These are phyloP conservation scores for Heliocybe sulcata DNA, from an alignment of 1,284 basidiomycete species.

Conservation along the genomic window DNA sequence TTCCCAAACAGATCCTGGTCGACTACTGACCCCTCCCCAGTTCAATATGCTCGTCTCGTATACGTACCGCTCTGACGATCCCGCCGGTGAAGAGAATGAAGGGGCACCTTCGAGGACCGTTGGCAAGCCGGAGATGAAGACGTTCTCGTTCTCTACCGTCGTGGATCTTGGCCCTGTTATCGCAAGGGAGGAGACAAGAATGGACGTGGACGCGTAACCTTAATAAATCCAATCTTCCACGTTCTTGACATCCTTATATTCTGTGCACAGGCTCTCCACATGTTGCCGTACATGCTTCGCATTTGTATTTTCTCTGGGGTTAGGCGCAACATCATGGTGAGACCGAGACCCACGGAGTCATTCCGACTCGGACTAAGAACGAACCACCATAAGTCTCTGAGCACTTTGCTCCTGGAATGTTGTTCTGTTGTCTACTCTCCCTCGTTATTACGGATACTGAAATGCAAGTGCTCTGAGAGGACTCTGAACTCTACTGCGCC, in stretches of 20 bases:
- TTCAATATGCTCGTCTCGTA: slow-evolving; percentile 91
- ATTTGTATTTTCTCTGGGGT: neutral
- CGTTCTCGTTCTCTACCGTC: slow-evolving; percentile 80
- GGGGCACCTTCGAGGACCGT: slow-evolving; percentile 37
- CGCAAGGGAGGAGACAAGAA: slow-evolving; percentile 42
- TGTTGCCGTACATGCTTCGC: neutral
- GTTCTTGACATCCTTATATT: neutral
- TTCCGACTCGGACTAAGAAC: no score
- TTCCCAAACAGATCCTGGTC: slow-evolving; percentile 12
- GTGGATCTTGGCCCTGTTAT: slow-evolving; percentile 71
- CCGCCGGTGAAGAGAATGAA: slow-evolving; percentile 49
- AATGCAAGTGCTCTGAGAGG: no score
- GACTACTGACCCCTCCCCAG: slow-evolving; percentile 30
- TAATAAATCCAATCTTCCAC: neutral
- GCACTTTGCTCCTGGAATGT: no score
- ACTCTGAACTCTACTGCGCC: neutral
- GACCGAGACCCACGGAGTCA: no score
- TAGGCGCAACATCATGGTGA: neutral
- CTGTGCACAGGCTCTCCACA: neutral
- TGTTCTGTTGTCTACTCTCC: no score
- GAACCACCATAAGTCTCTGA: no score
- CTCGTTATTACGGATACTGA: no score
- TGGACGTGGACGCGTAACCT: slow-evolving; percentile 18
- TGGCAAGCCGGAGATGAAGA: slow-evolving; percentile 68
- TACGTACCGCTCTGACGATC: slow-evolving; percentile 86